Evolutionary conservation across 164 flowering plant genomes (phyloP).

Genomic region (Magnolia sinica): DNA sequence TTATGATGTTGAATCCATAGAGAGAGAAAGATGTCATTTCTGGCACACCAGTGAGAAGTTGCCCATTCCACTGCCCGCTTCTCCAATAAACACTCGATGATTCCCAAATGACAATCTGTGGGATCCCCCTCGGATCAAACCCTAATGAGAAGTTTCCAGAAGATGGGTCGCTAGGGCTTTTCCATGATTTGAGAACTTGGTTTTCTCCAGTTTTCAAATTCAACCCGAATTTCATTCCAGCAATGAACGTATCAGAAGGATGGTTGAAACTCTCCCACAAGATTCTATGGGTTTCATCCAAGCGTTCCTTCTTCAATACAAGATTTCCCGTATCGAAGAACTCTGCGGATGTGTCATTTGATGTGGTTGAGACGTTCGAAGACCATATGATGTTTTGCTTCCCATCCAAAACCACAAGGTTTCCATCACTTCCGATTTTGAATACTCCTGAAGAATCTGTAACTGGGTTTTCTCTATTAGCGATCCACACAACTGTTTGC

Average conservation of each 20-base stretch:
- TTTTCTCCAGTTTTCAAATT: not conserved
- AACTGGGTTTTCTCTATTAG: constrained; percentile 52
- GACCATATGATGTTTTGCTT: not conserved
- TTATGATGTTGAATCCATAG: constrained; percentile 9
- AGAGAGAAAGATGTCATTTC: constrained; percentile 14
- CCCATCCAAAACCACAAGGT: constrained; percentile 15
- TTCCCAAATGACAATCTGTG: not conserved
- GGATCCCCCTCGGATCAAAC: not conserved
- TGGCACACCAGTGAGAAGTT: constrained; percentile 4
- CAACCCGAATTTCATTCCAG: not conserved
- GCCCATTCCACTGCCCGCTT: constrained; percentile 9
- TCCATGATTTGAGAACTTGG: constrained; percentile 3
- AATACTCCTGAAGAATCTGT: constrained; percentile 26
- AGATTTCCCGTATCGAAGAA: constrained; percentile 43
- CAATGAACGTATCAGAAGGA: constrained; percentile 3
- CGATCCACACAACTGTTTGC: constrained; percentile 49
- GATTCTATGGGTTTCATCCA: not conserved
- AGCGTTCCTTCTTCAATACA: not conserved
- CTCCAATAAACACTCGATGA: not conserved
- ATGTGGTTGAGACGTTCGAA: not conserved
- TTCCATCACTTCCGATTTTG: constrained; percentile 27
- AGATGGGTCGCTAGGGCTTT: not conserved
- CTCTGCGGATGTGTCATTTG: constrained; percentile 13
- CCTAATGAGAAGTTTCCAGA: not conserved
- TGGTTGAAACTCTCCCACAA: constrained; percentile 15